Base-by-base conservation (phyloP, 2,329 filamentous ascomycete species). In the Byssochlamys sp. region DNA sequence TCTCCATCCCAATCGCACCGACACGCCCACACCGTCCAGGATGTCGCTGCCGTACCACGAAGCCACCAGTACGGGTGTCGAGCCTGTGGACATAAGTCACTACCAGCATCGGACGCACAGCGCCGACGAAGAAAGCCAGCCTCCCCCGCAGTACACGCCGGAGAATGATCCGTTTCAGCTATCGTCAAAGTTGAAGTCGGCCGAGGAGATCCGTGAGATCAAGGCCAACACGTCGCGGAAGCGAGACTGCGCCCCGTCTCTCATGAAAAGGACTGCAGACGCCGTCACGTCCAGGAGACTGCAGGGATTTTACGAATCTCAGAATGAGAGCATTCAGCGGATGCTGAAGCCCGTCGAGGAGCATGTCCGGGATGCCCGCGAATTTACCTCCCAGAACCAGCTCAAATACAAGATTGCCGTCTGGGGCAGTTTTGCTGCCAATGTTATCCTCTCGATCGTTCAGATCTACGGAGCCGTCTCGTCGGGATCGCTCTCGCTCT, bases 321-420 rank as follows among this genome's bases (percentile, higher is more conserved):
- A 99, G 71, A 99, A 99, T 71, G 89, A 91, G 71, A 91, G 90
- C 66, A 99, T 99, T 63, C 85, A 96, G 76, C 84, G 90, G 10
- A 82, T 96, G 75, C 80, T 97, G 63, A 96, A 96, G 76, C 87
- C 89, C 2, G 92, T 97, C 2, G 90, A 96, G 68, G 90, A 96
- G 69, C 94, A 97, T 74, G 81, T 88, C 19, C 85, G 86, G 35
- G 86, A 90, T 53, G 91, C 91, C 35, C 86, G 84, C 62, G 88
- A 95, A 65, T 84, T 91, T 70, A 85, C 88, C 58, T 85, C 84
- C 59, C 88, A 91, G 31, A 92, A 95, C 69, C 87, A 92, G 60
- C 75, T 96, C 51, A 77, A 77, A 59, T 81, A 76, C 69, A 74
- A 76, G 58, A 80, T 88, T 60, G 85, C 85, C 4, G 83, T 87